Conservation (phyloP, 2,329 filamentous ascomycete genomes). For the Fusarium paranaense region DNA sequence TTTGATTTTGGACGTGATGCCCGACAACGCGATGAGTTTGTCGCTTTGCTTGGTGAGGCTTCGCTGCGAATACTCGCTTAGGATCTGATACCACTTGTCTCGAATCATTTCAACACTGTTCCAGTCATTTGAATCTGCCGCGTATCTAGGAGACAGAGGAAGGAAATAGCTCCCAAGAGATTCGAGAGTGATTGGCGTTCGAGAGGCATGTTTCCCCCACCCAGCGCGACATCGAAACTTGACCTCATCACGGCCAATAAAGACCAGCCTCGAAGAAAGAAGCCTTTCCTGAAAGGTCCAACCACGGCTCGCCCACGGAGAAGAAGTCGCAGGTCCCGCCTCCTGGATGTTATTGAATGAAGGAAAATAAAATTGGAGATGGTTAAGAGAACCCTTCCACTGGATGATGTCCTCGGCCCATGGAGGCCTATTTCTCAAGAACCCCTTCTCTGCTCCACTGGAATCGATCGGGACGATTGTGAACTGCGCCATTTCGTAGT, state of each 20-base stretch:
- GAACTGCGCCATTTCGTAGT: slow-evolving; percentile 10
- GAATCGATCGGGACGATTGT: slow-evolving; percentile 5
- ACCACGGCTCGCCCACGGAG: not conserved
- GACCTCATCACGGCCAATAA: not conserved
- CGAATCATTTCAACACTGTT: not conserved
- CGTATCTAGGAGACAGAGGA: not conserved
- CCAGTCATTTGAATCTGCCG: not conserved
- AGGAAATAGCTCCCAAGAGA: not conserved
- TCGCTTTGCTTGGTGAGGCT: slow-evolving; percentile 14
- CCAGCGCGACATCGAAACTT: not conserved
- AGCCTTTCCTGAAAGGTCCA: not conserved
- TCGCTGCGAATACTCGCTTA: slow-evolving; percentile 4
- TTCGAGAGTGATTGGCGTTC: not conserved
- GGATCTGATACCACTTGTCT: slow-evolving; percentile 9
- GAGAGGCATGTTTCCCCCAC: not conserved
- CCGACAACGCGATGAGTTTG: not conserved
- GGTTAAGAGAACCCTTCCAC: not conserved
- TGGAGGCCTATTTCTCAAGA: not conserved
- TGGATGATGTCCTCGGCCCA: not conserved
- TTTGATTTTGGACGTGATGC: not conserved
- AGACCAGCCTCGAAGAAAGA: not conserved
- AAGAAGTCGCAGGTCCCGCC: not conserved
- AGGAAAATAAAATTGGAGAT: not conserved
- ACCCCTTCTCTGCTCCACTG: not conserved
- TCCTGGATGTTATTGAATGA: not conserved